A percentile compares a stretch with the other conserved stretches of the same genome.
Evolutionary conservation across 2,329 filamentous ascomycete genomes (phyloP).

Genomic region (Ascochyta clinopodiicola): DNA sequence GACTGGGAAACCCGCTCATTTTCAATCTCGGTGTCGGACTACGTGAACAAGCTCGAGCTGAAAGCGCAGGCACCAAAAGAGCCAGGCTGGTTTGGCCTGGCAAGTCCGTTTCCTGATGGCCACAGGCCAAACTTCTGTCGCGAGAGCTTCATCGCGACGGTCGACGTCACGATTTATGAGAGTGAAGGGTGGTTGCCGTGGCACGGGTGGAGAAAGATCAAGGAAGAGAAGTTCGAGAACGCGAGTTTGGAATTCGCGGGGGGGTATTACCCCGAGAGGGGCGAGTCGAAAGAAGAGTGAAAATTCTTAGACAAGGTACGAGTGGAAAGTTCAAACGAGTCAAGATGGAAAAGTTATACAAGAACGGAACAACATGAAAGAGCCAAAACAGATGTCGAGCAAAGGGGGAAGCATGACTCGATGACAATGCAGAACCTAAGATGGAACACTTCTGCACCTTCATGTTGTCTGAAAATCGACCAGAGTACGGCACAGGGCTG

Average conservation of each 20-base stretch:
- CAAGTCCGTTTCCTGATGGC: conserved; percentile 55
- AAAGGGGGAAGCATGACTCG: too few species aligned
- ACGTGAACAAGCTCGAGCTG: conserved; percentile 51
- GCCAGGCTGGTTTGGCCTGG: conserved; percentile 54
- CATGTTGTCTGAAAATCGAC: too few species aligned
- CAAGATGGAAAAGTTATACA: too few species aligned
- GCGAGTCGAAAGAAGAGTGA: conserved; percentile 42
- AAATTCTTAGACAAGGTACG: too few species aligned
- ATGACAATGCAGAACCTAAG: too few species aligned
- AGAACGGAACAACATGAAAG: too few species aligned
- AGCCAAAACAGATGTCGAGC: too few species aligned
- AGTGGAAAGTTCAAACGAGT: too few species aligned
- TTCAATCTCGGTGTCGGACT: conserved; percentile 46
- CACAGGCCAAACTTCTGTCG: conserved; percentile 53
- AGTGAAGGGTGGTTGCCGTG: conserved; percentile 45
- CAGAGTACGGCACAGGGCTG: neutral
- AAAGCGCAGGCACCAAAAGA: conserved; percentile 51
- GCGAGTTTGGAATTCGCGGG: conserved; percentile 59
- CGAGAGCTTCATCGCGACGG: conserved; percentile 55
- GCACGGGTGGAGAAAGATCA: conserved; percentile 49
- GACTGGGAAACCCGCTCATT: conserved; percentile 52
- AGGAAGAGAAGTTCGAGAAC: conserved; percentile 50
- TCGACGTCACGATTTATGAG: conserved; percentile 53
- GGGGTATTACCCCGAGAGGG: conserved; percentile 54
- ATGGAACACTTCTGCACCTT: too few species aligned